phyloP scores from a whole-genome alignment of 805 yeast species.

The Kodamaea nitidulidarum region DNA sequence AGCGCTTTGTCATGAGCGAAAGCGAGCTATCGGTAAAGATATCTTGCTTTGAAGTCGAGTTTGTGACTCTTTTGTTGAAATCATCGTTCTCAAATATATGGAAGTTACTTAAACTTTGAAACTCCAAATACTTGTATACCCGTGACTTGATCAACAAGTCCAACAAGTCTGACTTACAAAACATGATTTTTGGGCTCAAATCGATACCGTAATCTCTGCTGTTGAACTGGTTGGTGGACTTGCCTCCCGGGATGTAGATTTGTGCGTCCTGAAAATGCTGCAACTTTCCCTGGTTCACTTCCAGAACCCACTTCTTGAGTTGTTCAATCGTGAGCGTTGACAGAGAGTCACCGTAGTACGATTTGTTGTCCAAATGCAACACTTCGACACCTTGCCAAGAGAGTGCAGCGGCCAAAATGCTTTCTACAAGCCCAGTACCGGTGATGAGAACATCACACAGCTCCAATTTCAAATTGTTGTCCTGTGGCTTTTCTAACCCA shows the following conservation, averaged over 20 bases:
- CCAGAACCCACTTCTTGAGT: slow-evolving; percentile 73
- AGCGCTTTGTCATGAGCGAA: slow-evolving; percentile 70
- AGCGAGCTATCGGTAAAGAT: slow-evolving; percentile 86
- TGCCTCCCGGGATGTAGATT: slow-evolving; percentile 65
- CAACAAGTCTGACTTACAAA: slow-evolving; percentile 85
- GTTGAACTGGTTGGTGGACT: slow-evolving; percentile 46
- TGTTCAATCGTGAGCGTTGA: slow-evolving; percentile 88
- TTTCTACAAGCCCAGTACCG: slow-evolving; percentile 90
- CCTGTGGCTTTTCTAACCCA: slow-evolving; percentile 69
- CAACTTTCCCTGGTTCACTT: slow-evolving; percentile 50
- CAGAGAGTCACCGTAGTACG: slow-evolving; percentile 83
- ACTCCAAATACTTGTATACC: slow-evolving; percentile 88
- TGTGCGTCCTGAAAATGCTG: slow-evolving; percentile 64
- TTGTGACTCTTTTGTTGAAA: slow-evolving; percentile 74
- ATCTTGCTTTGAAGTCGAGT: slow-evolving; percentile 73
- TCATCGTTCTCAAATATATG: slow-evolving; percentile 93
- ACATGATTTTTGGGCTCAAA: slow-evolving; percentile 78
- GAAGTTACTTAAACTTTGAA: slow-evolving; percentile 81
- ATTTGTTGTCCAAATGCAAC: slow-evolving; percentile 79
- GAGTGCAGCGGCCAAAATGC: slow-evolving; percentile 86
- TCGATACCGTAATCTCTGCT: slow-evolving; percentile 85
- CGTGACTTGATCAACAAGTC: slow-evolving; percentile 75
- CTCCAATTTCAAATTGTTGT: slow-evolving; percentile 59
- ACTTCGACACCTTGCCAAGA: slow-evolving; percentile 99
- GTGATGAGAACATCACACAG: slow-evolving; percentile 81